phyloP scores from a whole-genome alignment of 345 rosid species.

The Murraya koenigii region DNA sequence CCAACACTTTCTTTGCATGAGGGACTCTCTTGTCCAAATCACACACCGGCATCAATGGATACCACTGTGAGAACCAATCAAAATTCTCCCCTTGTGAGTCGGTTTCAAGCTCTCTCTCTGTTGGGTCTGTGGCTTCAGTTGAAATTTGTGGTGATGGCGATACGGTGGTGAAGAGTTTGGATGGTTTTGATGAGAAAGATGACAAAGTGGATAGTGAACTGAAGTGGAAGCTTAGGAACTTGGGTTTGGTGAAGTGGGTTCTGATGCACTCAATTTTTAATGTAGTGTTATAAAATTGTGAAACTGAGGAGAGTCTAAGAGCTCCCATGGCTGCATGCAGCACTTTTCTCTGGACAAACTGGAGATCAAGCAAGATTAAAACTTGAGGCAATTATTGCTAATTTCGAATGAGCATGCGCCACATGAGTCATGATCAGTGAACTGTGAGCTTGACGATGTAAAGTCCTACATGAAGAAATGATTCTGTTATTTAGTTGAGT shows the following conservation, averaged over 20 bases:
- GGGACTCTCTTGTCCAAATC: conserved; percentile 50
- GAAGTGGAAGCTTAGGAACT: conserved; percentile 1
- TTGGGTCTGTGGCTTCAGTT: background rate
- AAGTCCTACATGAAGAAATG: too few relatives aligned
- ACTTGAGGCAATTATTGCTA: background rate
- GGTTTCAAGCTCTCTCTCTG: conserved; percentile 8
- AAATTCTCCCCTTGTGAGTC: conserved; percentile 26
- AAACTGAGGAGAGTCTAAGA: conserved; percentile 1
- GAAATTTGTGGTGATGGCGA: conserved; percentile 18
- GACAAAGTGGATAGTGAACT: background rate
- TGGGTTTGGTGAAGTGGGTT: background rate
- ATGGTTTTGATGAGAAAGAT: background rate
- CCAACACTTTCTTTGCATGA: conserved; percentile 47
- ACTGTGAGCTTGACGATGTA: too few relatives aligned
- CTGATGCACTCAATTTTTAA: background rate
- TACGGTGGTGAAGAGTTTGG: conserved; percentile 17
- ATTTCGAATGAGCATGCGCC: background rate
- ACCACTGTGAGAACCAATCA: conserved; percentile 51
- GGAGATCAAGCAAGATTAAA: background rate
- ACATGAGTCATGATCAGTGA: too few relatives aligned
- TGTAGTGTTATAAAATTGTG: background rate
- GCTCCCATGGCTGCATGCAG: conserved; percentile 21
- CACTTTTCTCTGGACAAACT: background rate
- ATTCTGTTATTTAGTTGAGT: background rate
- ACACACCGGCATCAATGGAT: conserved; percentile 49